Conservation (phyloP, 1,284 basidiomycete species). For the Ceratobasidium papillatum region DNA sequence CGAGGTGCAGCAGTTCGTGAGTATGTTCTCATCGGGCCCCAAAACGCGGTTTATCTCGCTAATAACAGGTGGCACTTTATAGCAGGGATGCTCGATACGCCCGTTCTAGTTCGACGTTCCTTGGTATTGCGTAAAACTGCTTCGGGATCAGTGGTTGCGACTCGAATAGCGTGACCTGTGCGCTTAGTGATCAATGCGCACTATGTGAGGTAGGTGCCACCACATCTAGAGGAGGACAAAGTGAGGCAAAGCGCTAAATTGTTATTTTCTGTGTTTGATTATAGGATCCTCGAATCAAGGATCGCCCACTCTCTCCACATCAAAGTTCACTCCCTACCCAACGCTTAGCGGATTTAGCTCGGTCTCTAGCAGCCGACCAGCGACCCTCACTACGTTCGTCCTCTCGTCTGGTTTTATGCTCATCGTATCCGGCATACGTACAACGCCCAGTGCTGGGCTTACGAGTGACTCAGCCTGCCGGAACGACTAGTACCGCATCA, state of each 20-base stretch:
- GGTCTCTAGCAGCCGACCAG: not conserved
- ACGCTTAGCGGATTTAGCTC: not conserved
- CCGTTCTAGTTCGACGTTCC: not conserved
- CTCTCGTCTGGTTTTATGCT: constrained; percentile 10
- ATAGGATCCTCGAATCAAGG: too few species aligned
- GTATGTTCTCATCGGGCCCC: not conserved
- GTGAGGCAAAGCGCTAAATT: not conserved
- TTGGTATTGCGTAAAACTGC: not conserved
- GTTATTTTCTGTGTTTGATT: not conserved
- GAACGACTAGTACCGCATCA: not conserved
- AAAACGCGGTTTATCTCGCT: not conserved
- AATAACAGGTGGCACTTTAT: not conserved
- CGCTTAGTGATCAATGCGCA: not conserved
- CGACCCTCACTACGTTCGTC: not conserved
- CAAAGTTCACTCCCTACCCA: not conserved
- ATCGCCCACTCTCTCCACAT: not conserved
- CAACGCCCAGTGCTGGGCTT: not conserved
- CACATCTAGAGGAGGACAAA: not conserved
- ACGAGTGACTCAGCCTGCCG: not conserved
- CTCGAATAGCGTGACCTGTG: not conserved
- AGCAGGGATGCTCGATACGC: not conserved
- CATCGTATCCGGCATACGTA: constrained; percentile 8
- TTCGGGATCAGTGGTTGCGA: not conserved
- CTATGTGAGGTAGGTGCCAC: not conserved
- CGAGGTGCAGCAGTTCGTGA: constrained; percentile 6